Evolutionary conservation across 148 eudicot species (phyloP), one percentile per base, ranked within the genome.

Genomic region (Pouteria glomerata): DNA sequence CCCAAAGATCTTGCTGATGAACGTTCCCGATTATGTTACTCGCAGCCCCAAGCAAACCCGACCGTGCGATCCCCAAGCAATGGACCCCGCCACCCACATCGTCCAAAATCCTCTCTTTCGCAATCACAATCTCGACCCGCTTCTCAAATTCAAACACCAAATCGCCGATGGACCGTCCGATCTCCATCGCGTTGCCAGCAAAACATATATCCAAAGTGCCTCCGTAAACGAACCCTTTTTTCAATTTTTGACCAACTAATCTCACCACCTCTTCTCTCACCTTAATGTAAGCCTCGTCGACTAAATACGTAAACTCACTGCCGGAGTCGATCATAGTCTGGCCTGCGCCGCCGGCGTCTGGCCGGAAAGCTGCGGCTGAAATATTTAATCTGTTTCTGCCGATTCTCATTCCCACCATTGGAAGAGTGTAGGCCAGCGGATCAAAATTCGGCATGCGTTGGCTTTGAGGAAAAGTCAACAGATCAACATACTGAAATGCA

Each of bases 291-390:
- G 89, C 86, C 66, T 74, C 82, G 23, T 82, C 81, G 33, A 82
- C 86, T 18, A 85, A 33, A 23, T 73, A 85, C 0, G 86, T 85
- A 60, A 73, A 82, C 27, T 80, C 79, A 14, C 86, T 85, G 78
- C 86, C 89, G 34, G 89, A 85, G 31, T 85, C 89, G 42, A 85
- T 76, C 64, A 85, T 75, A 30, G 89, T 85, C 68, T 85, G 89
- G 0, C 89, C 86, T 15, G 84, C 77, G 1, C 89, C 89, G 41
- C 82, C 75, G 8, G 79, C 72, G 37, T 78, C 77, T 0, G 89
- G 82, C 48, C 84, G 74, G 68, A 85, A 85, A 11, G 12, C 76
- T 0, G 70, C 5, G 12, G 41, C 70, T 0, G 79, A 23, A 0
- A 85, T 42, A n/a, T 77, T 65, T 34, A 85, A 26, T 18, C 58